phyloP scores from a whole-genome alignment of 208 protist genomes.

The Hexamita inflata region DNA sequence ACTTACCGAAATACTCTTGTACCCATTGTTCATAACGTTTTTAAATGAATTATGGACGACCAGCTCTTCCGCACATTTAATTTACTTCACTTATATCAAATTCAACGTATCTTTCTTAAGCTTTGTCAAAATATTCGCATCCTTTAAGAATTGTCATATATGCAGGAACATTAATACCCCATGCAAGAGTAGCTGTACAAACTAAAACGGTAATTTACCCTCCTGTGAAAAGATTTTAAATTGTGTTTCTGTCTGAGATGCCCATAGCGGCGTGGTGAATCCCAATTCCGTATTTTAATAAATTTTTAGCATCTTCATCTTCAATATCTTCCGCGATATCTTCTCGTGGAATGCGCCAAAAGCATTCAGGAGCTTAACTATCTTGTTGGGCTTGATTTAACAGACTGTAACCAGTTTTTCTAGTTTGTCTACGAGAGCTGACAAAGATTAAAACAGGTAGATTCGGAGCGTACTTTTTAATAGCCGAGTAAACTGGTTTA shows the following conservation, averaged over 20 bases:
- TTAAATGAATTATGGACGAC: constrained; percentile 2
- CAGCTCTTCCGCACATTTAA: constrained; percentile 56
- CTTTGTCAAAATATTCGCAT: constrained; percentile 96
- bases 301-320: constrained; percentile 67
- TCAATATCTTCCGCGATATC: constrained; percentile 53
- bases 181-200: constrained; percentile 91
- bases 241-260: constrained; percentile 46
- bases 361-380: constrained; percentile 71
- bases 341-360: constrained; percentile 42
- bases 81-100: constrained; percentile 96
- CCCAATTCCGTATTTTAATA: constrained; percentile 89
- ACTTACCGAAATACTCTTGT: too few species aligned
- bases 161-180: constrained; percentile 98
- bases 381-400: constrained; percentile 74
- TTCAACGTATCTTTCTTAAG: constrained; percentile 82
- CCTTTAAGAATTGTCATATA: constrained; percentile 99
- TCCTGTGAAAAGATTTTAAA: constrained; percentile 44
- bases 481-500: constrained; percentile 89
- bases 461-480: constrained; percentile 60
- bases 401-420: constrained; percentile 89
- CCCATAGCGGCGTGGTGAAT: constrained; percentile 90
- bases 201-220: constrained; percentile 78
- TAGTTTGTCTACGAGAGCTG: constrained; percentile 85
- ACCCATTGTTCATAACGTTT: too few species aligned
- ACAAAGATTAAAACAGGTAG: constrained; percentile 97